Evolutionary conservation across 495 filamentous ascomycete species (phyloP).

Genomic region (Hypoxylon crocopeplum): DNA sequence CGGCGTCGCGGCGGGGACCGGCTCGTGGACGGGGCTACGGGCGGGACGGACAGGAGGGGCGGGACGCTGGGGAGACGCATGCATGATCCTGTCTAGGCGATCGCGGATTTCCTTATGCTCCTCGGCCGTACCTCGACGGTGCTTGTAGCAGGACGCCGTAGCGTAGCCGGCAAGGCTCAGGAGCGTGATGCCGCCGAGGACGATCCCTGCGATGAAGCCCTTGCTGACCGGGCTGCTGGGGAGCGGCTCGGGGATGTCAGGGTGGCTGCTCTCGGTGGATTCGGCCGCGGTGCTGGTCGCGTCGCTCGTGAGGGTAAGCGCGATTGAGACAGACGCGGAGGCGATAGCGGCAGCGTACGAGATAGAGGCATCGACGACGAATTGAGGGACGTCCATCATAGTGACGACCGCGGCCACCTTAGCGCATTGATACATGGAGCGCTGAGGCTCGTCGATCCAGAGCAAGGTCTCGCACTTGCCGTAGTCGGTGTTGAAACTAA

Average conservation of each 20-base stretch:
- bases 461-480: conserved; percentile 46
- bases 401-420: conserved; percentile 23
- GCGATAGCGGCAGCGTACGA: conserved; percentile 2
- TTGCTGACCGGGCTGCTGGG: conserved; percentile 12
- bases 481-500: conserved; percentile 9
- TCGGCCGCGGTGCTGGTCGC: background rate
- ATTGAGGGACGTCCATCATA: conserved; percentile 43
- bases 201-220: conserved; percentile 39
- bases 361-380: conserved; percentile 34
- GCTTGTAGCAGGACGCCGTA: background rate
- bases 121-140: background rate
- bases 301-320: background rate
- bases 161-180: too few species aligned
- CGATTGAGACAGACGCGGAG: too few species aligned
- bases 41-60: too few species aligned
- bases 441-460: conserved; percentile 40
- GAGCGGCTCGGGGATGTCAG: background rate
- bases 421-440: conserved; percentile 49
- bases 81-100: too few species aligned
- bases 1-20: too few species aligned
- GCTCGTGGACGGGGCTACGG: too few species aligned
- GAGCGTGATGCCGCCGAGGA: conserved; percentile 38
- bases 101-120: background rate
- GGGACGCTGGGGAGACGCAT: too few species aligned
- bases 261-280: conserved; percentile 1